Evolutionary conservation across 192 early-diverging fungal species (phyloP), one percentile per base, ranked within the genome.

Genomic region (Rhizophagus clarus): DNA sequence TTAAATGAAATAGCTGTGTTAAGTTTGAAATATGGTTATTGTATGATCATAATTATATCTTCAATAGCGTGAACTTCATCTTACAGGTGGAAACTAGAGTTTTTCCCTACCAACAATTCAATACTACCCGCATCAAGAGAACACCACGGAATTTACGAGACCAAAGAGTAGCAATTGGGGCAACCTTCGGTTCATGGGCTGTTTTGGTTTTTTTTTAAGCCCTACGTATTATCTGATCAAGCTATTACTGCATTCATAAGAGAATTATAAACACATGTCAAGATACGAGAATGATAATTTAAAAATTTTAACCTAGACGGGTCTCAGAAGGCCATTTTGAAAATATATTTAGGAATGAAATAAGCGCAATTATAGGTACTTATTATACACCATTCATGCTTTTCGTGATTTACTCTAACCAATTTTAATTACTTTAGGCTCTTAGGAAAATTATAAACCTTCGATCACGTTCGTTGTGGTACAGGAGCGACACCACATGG

Each of bases 301-400:
- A 6, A 88, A 92, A 29, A 94, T 97, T 72, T n/a, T 97, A 1
- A 94, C 96, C 80, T 97, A 95, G 95, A 97, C 81, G 95, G 96
- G 92, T 97, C 22, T 94, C 94, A 6, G 97, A 99, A 61, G 91
- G 93, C 3, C 95, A 97, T 84, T 96, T 96, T 77, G 78, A 77
- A 14, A 86, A 92, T 61, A 93, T 97, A 0, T 77, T 95, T 17
- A 84, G 90, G n/a, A 83, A 77, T 26, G 97, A 99, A 82, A 85
- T 97, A 9, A 90, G 64, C 0, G 91, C 92, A 22, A 87, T 95
- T 40, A 82, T 86, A 26, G 80, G 83, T 73, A 83, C 5, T 37
- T 37, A 3, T 37, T 37, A 3, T 37, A 3, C 5, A 37, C 34
- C 34, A 28, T 49, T 70, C n/a, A 17, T 2, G 4, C 29, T 60